These are phyloP conservation scores for Monilinia aucupariae DNA, from an alignment of 2,329 filamentous ascomycete genomes.

Conservation along the genomic window DNA sequence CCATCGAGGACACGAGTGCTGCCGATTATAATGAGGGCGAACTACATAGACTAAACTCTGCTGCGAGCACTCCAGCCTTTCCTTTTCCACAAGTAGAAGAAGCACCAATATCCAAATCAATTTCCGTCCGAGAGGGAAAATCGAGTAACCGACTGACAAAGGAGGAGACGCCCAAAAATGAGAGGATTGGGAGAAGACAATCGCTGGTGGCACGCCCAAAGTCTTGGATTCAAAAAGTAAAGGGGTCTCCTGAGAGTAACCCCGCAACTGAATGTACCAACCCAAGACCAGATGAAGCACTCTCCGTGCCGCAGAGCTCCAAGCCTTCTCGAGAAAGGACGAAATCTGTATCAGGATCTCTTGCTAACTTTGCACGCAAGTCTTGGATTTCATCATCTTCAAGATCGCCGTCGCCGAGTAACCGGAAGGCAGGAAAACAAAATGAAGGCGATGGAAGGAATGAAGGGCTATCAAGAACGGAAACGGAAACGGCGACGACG, in stretches of 20 bases:
- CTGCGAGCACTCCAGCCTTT: conserved; percentile 20
- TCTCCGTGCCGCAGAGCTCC: conserved; percentile 31
- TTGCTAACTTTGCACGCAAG: conserved; percentile 46
- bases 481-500: conserved; percentile 19
- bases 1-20: conserved; percentile 27
- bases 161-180: conserved; percentile 29
- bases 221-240: conserved; percentile 35
- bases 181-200: conserved; percentile 33
- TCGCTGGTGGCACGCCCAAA: conserved; percentile 35
- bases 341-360: conserved; percentile 45
- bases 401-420: conserved; percentile 43
- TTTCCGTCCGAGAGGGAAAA: conserved; percentile 22
- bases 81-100: neutral
- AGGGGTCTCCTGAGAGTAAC: conserved; percentile 32
- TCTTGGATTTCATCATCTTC: conserved; percentile 44
- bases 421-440: conserved; percentile 24
- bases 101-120: conserved; percentile 16
- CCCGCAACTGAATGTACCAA: conserved; percentile 19
- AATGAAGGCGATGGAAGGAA: conserved; percentile 21
- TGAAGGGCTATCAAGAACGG: conserved; percentile 19
- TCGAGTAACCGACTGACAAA: conserved; percentile 22
- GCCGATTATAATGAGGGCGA: conserved; percentile 23
- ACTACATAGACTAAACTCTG: conserved; percentile 20
- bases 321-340: conserved; percentile 36
- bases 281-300: conserved; percentile 35